Evolutionary conservation across 1,284 basidiomycete genomes (phyloP).

Genomic region (Ganoderma lucidum): DNA sequence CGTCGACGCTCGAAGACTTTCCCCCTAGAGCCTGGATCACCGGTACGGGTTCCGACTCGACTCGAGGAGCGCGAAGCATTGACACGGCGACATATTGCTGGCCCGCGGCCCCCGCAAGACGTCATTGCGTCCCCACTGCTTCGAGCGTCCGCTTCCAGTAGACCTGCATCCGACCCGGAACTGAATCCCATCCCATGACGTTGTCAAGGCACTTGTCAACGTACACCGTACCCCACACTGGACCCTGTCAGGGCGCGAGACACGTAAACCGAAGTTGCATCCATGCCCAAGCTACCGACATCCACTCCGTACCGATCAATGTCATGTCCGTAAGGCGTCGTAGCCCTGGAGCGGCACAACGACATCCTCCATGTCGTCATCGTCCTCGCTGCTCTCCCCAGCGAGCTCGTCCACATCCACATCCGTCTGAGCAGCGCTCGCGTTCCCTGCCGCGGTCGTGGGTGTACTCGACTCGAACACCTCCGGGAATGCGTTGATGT

Average conservation of each 20-base stretch:
- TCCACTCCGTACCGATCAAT: background rate
- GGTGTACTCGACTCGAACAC: conserved; percentile 17
- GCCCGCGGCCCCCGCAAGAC: background rate
- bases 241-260: background rate
- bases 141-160: background rate
- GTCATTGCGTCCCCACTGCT: background rate
- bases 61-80: background rate
- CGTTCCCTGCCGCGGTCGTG: conserved; percentile 5
- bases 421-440: conserved; percentile 30
- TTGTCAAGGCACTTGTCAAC: background rate
- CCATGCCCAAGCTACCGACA: conserved; percentile 6
- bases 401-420: conserved; percentile 14
- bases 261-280: background rate
- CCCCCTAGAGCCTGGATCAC: background rate
- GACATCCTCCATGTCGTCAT: conserved; percentile 33
- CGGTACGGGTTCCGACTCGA: background rate
- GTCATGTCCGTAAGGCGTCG: conserved; percentile 29
- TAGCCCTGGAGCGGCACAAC: conserved; percentile 25
- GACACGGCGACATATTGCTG: background rate
- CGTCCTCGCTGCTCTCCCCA: conserved; percentile 25
- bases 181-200: background rate
- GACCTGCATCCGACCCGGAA: background rate
- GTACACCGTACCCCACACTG: background rate
- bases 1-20: background rate
- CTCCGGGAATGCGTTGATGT: conserved; percentile 31